phyloP scores from a whole-genome alignment of 139 green algal genomes.

The Edaphochlamys debaryana region DNA sequence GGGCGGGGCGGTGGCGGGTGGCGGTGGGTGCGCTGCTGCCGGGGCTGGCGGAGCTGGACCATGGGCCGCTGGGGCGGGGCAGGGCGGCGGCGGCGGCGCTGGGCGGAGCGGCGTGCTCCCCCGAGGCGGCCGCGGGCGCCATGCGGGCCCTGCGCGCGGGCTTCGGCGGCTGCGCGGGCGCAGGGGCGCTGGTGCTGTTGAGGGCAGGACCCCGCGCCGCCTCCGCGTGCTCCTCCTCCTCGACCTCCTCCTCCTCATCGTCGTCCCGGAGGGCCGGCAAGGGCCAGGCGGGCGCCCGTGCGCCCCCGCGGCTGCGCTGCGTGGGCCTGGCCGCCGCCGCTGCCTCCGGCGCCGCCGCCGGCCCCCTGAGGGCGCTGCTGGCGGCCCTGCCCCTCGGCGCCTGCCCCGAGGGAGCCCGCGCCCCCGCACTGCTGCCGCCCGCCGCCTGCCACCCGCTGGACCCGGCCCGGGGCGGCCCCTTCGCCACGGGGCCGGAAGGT shows the following conservation, averaged over 20 bases:
- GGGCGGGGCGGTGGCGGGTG: background rate
- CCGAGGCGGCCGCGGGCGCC: background rate
- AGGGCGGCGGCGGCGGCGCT: background rate
- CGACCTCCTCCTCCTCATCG: no score
- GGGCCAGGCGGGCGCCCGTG: no score
- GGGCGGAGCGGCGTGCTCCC: background rate
- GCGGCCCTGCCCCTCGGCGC: background rate
- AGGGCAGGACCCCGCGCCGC: no score
- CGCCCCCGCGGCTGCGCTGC: background rate
- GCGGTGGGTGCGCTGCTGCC: constrained; percentile 1
- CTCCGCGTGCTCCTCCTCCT: no score
- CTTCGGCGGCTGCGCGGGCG: no score
- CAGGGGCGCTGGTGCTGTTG: no score
- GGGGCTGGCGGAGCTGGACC: constrained; percentile 11
- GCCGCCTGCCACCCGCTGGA: no score
- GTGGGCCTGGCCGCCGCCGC: background rate
- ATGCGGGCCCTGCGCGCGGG: background rate
- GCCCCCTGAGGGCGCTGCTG: background rate
- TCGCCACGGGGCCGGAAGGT: no score
- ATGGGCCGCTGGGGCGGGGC: background rate
- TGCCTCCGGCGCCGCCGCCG: background rate
- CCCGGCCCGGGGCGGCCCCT: no score
- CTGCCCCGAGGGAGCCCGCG: background rate
- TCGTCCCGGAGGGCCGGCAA: no score
- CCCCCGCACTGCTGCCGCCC: background rate